phyloP scores from a whole-genome alignment of 345 rosid genomes.

The Eucalyptus marginata region DNA sequence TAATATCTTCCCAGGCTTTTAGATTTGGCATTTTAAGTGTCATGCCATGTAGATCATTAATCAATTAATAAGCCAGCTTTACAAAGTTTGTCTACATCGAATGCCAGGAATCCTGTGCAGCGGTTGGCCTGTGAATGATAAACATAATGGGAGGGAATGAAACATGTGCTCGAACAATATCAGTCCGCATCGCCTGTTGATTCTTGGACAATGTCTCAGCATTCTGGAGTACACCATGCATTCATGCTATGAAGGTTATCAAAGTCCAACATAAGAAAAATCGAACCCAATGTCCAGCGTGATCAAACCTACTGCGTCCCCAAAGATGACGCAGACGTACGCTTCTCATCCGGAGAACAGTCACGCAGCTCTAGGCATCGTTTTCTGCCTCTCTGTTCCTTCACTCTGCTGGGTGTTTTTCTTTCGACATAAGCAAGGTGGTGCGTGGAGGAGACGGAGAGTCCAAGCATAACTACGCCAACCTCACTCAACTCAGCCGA shows the following conservation, averaged over 20 bases:
- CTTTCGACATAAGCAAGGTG: neutral
- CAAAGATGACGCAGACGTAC: neutral
- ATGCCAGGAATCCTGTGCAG: neutral
- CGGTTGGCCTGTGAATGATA: neutral
- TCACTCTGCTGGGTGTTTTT: neutral
- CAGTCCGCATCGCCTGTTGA: neutral
- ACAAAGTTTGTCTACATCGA: neutral
- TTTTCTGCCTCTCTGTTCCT: neutral
- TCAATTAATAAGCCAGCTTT: neutral
- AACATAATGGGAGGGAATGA: neutral
- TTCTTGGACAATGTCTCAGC: neutral
- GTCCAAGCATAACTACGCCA: neutral
- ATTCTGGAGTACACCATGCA: neutral
- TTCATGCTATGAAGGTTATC: neutral
- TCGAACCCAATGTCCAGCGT: neutral
- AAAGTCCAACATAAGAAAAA: neutral
- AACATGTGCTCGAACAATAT: neutral
- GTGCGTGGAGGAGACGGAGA: conserved; percentile 14
- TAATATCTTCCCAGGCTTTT: neutral
- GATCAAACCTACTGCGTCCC: neutral
- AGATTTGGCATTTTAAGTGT: neutral
- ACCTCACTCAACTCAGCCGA: neutral
- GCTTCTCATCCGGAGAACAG: neutral
- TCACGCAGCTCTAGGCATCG: neutral
- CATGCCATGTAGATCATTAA: neutral